Evolutionary conservation across 805 yeast genomes (phyloP).

Genomic region (Myxozyma mucilagina): DNA sequence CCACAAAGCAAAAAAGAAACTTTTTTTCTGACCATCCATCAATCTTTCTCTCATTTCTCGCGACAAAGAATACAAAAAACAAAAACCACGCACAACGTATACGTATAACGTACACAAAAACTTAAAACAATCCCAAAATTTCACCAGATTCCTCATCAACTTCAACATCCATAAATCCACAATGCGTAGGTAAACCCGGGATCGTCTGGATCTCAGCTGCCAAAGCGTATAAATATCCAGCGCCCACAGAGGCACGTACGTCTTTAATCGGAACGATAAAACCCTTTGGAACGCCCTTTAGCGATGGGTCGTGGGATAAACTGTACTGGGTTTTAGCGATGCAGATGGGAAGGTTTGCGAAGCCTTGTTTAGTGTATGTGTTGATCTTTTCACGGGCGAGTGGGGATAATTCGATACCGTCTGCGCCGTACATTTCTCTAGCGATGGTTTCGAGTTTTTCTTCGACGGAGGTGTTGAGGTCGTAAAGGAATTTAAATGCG

Average conservation of each 20-base stretch:
- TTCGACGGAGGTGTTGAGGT: slow-evolving; percentile 66
- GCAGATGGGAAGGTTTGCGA: slow-evolving; percentile 87
- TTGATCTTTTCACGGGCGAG: slow-evolving; percentile 80
- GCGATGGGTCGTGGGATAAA: slow-evolving; percentile 85
- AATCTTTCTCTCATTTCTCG: not conserved
- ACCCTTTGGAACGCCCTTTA: slow-evolving; percentile 94
- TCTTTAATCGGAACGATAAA: slow-evolving; percentile 93
- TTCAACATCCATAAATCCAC: slow-evolving; percentile 96
- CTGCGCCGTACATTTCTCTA: slow-evolving; percentile 88
- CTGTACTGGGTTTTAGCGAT: slow-evolving; percentile 98
- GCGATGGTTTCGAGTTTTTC: slow-evolving; percentile 79
- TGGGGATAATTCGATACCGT: slow-evolving; percentile 76
- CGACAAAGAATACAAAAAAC: not conserved
- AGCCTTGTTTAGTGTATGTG: slow-evolving; percentile 81
- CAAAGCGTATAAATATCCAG: slow-evolving; percentile 92
- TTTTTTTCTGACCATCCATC: not conserved
- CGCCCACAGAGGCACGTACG: slow-evolving; percentile 92
- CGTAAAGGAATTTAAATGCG: slow-evolving; percentile 65
- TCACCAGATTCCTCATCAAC: slow-evolving; percentile 78
- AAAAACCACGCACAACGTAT: not conserved
- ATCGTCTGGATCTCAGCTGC: slow-evolving; percentile 97
- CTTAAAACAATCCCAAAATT: slow-evolving; percentile 83
- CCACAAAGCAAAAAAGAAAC: not conserved
- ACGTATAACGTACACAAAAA: no score
- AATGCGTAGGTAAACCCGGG: slow-evolving; percentile 94